These are phyloP conservation scores for Beauveria bassiana DNA, from an alignment of 2,329 filamentous ascomycete genomes.

Conservation along the genomic window DNA sequence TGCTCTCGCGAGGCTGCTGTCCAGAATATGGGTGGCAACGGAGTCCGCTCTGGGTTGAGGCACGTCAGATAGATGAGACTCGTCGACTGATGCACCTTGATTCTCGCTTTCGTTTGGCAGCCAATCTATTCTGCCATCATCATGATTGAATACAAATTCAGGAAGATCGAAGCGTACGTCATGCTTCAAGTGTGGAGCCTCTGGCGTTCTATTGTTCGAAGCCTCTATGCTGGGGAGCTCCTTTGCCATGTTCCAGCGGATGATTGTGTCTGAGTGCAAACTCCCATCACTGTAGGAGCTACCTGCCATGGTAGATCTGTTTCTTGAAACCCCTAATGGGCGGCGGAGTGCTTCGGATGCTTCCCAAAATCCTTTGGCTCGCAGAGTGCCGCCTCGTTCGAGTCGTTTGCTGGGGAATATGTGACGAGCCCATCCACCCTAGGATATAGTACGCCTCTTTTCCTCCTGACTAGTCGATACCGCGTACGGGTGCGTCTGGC, in stretches of 20 bases:
- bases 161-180: conserved; percentile 1
- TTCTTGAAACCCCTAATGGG: conserved; percentile 4
- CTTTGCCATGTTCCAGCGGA: conserved; percentile 29
- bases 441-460: conserved; percentile 18
- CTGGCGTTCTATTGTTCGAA: background rate
- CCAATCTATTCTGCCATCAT: conserved; percentile 2
- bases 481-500: background rate
- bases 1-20: conserved; percentile 12
- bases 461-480: conserved; percentile 1
- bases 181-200: background rate
- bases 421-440: conserved; percentile 34
- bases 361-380: conserved; percentile 25
- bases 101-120: background rate
- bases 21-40: conserved; percentile 6
- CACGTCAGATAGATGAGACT: background rate
- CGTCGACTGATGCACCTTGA: background rate
- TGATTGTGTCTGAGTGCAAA: conserved; percentile 23
- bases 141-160: background rate
- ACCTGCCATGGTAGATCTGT: conserved; percentile 13
- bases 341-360: conserved; percentile 12
- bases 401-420: conserved; percentile 41
- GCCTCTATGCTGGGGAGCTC: conserved; percentile 16
- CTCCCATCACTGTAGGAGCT: conserved; percentile 6
- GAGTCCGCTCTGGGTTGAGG: background rate
- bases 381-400: conserved; percentile 42